Evolutionary conservation across 225 moss, liverwort and hornwort species (phyloP).

Genomic region (Pleurozium schreberi): DNA sequence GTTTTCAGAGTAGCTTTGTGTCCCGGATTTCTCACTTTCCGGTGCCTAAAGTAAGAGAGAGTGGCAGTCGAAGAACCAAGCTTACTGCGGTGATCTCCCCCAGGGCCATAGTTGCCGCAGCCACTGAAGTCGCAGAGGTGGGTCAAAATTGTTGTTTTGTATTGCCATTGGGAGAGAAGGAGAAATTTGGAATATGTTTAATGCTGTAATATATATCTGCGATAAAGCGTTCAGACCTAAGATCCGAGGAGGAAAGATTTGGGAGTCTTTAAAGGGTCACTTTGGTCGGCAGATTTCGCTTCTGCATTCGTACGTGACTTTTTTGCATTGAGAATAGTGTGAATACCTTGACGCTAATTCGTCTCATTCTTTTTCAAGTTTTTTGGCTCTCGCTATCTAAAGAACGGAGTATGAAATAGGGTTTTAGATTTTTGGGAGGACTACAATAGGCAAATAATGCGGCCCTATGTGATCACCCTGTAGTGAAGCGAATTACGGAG

Average conservation of each 20-base stretch:
- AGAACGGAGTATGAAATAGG: not conserved
- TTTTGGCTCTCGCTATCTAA: not conserved
- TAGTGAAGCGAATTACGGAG: not conserved
- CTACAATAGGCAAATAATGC: not conserved
- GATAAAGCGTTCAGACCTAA: not conserved
- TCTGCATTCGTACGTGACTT: not conserved
- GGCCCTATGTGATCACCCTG: not conserved
- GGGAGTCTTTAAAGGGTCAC: not conserved
- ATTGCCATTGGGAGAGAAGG: not conserved
- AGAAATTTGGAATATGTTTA: not conserved
- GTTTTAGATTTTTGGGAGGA: not conserved
- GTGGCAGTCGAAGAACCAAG: not conserved
- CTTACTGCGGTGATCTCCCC: slow-evolving; percentile 3
- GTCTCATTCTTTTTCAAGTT: not conserved
- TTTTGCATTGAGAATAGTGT: not conserved
- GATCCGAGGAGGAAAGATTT: not conserved
- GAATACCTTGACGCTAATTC: not conserved
- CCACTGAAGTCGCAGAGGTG: slow-evolving; percentile 41
- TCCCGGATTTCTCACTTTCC: slow-evolving; percentile 10
- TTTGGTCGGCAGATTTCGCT: not conserved
- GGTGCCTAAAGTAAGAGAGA: not conserved
- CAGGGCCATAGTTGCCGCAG: slow-evolving; percentile 11
- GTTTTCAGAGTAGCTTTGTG: slow-evolving; percentile 17
- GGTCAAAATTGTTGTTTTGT: not conserved
- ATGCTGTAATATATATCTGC: not conserved